phyloP scores from a whole-genome alignment of 306 rosid genomes.

The Rosa persica region DNA sequence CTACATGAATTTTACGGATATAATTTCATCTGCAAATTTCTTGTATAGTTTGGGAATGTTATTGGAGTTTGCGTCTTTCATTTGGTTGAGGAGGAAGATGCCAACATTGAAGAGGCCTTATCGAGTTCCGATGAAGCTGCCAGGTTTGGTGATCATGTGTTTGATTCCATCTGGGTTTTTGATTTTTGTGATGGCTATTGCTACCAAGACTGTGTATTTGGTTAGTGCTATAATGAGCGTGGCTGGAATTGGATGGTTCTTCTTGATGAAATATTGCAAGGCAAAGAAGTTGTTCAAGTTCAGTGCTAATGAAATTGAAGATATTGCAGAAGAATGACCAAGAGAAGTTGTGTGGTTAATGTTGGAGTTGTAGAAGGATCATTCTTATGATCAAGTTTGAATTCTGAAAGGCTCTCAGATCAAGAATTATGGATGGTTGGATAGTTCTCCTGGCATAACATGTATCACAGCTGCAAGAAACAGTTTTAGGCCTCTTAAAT shows the following conservation, averaged over 20 bases:
- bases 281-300: conserved; percentile 20
- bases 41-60: conserved; percentile 40
- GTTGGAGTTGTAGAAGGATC: not conserved
- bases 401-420: too few relatives aligned
- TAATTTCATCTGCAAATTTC: conserved; percentile 37
- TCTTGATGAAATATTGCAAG: conserved; percentile 24
- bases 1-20: conserved; percentile 24
- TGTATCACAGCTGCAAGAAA: not conserved
- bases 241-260: conserved; percentile 31
- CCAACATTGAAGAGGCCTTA: conserved; percentile 29
- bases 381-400: not conserved
- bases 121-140: conserved; percentile 25
- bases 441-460: not conserved
- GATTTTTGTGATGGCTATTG: conserved; percentile 33
- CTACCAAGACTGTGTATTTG: conserved; percentile 26
- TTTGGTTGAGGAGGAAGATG: conserved; percentile 35
- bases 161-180: conserved; percentile 35
- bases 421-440: too few relatives aligned
- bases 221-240: conserved; percentile 27
- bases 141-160: conserved; percentile 32
- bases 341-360: not conserved
- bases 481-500: not conserved
- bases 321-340: conserved; percentile 21
- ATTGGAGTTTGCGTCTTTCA: conserved; percentile 31
- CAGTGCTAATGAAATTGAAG: conserved; percentile 18